Evolutionary conservation across 2,329 filamentous ascomycete species (phyloP).

Genomic region (Phialemonium atrogriseum): DNA sequence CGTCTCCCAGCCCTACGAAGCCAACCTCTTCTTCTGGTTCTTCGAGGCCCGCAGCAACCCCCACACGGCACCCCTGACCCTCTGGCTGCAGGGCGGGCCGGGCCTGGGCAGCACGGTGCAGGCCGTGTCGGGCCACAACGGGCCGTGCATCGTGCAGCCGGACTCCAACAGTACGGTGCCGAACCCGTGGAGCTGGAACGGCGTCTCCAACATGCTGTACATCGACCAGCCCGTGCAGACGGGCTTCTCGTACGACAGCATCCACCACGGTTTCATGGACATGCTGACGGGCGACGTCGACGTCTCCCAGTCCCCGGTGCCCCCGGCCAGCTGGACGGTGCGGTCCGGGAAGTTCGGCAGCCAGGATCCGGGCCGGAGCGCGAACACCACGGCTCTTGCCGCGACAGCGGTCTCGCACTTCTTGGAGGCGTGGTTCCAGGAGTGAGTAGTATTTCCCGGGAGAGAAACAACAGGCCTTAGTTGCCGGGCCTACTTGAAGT

Average conservation of each 20-base stretch:
- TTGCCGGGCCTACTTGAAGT: too few relatives aligned
- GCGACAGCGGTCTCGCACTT: conserved; percentile 47
- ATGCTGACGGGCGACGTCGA: conserved; percentile 6
- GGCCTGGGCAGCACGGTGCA: conserved; percentile 33
- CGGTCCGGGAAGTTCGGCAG: conserved; percentile 28
- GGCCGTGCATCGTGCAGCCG: conserved; percentile 37
- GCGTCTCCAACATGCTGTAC: conserved; percentile 53
- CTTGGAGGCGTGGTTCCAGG: conserved; percentile 45
- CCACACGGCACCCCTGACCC: conserved; percentile 19
- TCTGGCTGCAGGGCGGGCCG: conserved; percentile 32
- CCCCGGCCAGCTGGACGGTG: conserved; percentile 5
- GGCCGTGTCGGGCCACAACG: conserved; percentile 31
- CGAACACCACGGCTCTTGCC: conserved; percentile 39
- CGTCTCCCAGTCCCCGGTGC: conserved; percentile 2
- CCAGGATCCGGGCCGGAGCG: conserved; percentile 31
- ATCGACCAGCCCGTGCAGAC: conserved; percentile 46
- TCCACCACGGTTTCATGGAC: conserved; percentile 12
- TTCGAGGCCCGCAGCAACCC: conserved; percentile 40
- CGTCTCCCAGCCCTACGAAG: conserved; percentile 35
- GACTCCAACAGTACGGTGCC: conserved; percentile 36
- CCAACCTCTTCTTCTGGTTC: conserved; percentile 62
- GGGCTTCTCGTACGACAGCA: conserved; percentile 17
- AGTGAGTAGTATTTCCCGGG: conserved; percentile 14
- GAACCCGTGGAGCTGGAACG: conserved; percentile 53
- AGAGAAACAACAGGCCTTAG: not conserved